Evolutionary conservation across 2,329 filamentous ascomycete species (phyloP).

Genomic region (Kalmusia sp.): DNA sequence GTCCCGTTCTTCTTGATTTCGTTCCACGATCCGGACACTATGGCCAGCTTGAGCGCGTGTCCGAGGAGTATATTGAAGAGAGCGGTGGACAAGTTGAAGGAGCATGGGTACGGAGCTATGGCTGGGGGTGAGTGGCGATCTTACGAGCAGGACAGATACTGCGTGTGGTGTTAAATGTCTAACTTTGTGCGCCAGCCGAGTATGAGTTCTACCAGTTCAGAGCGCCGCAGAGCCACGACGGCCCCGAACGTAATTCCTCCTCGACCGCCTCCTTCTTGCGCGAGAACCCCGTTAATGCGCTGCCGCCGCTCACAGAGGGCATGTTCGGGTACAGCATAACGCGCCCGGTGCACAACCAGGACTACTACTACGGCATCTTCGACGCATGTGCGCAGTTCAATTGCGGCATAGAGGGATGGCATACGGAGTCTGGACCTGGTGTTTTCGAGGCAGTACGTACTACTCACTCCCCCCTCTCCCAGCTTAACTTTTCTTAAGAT

Average conservation of each 20-base stretch:
- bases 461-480: background rate
- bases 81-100: constrained; percentile 70
- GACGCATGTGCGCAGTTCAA: constrained; percentile 78
- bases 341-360: constrained; percentile 85
- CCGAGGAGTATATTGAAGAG: constrained; percentile 77
- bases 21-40: constrained; percentile 83
- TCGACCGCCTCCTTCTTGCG: constrained; percentile 77
- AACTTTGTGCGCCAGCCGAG: constrained; percentile 66
- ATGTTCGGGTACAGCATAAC: constrained; percentile 97
- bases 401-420: constrained; percentile 91
- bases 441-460: constrained; percentile 83
- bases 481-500: constrained; percentile 19
- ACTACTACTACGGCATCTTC: constrained; percentile 90
- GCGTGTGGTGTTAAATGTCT: constrained; percentile 26
- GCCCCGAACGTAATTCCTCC: constrained; percentile 65
- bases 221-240: constrained; percentile 62
- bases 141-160: constrained; percentile 18
- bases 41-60: constrained; percentile 75
- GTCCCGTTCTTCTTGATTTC: constrained; percentile 85
- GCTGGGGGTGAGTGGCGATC: constrained; percentile 73
- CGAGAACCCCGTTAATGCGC: constrained; percentile 73
- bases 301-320: constrained; percentile 84
- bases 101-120: constrained; percentile 80
- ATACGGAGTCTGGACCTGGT: constrained; percentile 91
- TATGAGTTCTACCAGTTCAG: constrained; percentile 96